Conservation (phyloP, 2,329 filamentous ascomycete genomes). For the Cordyceps cateniannulata region DNA sequence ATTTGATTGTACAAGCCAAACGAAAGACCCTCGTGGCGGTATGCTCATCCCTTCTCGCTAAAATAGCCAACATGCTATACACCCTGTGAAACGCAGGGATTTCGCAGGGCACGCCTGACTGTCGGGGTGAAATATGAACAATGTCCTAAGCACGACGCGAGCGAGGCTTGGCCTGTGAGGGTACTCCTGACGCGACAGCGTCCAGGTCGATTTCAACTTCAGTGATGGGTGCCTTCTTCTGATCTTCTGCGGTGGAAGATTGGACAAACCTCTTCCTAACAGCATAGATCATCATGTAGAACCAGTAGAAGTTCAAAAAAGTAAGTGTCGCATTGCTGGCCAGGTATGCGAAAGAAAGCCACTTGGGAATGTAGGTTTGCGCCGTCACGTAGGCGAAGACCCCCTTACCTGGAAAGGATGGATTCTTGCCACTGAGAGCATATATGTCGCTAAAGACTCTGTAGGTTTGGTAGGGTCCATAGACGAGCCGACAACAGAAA, state of each 20-base stretch:
- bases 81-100: not conserved
- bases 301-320: constrained; percentile 77
- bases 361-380: constrained; percentile 53
- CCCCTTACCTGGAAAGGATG: constrained; percentile 27
- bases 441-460: constrained; percentile 66
- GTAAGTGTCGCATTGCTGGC: constrained; percentile 67
- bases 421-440: constrained; percentile 34
- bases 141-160: constrained; percentile 5
- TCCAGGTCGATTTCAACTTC: constrained; percentile 24
- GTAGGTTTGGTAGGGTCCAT: constrained; percentile 67
- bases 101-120: not conserved
- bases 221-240: constrained; percentile 22
- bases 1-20: not conserved
- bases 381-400: constrained; percentile 40
- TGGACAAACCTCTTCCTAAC: constrained; percentile 66
- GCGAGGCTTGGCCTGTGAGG: not conserved
- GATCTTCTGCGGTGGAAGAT: constrained; percentile 25
- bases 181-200: constrained; percentile 23
- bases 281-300: constrained; percentile 77
- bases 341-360: constrained; percentile 64
- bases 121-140: not conserved
- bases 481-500: constrained; percentile 70
- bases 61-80: not conserved
- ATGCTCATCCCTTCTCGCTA: not conserved
- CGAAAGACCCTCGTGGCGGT: not conserved